Evolutionary conservation across 1,139 yeast genomes (phyloP).

Genomic region (Saccharomyces pastorianus): DNA sequence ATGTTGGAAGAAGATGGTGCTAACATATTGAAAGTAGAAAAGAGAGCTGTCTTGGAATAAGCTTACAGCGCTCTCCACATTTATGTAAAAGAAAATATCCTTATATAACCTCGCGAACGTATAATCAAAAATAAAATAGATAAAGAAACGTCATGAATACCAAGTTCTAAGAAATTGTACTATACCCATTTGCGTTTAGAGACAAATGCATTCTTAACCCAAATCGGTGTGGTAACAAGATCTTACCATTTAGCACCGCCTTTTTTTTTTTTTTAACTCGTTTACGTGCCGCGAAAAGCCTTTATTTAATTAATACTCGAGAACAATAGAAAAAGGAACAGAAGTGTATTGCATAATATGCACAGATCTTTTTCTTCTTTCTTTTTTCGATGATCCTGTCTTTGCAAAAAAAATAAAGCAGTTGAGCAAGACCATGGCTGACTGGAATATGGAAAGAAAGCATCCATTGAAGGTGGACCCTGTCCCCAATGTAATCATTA

Average conservation of each 20-base stretch:
- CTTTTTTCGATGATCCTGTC: not conserved
- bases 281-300: not conserved
- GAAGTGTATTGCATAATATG: not conserved
- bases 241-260: not conserved
- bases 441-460: not conserved
- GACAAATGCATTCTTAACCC: not conserved
- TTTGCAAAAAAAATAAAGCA: not conserved
- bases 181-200: not conserved
- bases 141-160: not conserved
- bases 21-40: constrained; percentile 16
- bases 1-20: constrained; percentile 22
- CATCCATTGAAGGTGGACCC: not conserved
- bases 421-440: not conserved
- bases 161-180: not conserved
- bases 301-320: not conserved
- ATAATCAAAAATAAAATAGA: not conserved
- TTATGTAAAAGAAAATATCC: not conserved
- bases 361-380: constrained; percentile 1
- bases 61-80: not conserved
- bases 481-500: constrained; percentile 32
- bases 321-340: not conserved
- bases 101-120: not conserved
- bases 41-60: constrained; percentile 7
- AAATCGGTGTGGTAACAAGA: not conserved
- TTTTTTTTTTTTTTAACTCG: not conserved